Evolutionary conservation across 2,329 filamentous ascomycete genomes (phyloP), one percentile per base, ranked within the genome.

Genomic region (Aureobasidium sp.): DNA sequence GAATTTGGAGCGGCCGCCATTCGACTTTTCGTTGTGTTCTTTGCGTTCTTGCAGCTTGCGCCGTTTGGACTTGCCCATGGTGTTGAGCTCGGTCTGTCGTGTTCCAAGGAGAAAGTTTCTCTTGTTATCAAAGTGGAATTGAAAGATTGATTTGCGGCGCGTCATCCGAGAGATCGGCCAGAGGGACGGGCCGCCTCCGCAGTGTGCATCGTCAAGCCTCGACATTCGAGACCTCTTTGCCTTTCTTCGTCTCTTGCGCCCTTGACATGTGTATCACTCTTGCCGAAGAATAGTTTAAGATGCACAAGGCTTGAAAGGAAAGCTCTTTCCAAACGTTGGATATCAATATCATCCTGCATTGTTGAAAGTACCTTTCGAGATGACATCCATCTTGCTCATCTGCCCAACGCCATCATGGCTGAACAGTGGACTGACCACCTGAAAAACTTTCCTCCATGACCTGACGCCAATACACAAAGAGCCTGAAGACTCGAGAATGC

Each of bases 1-100:
- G 36, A 42, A 41, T 31, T 48, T 58, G 1, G 55, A 27, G 55
- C 31, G 55, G 17, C 41, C 55, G 11, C n/a, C 20, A 22, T 39
- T 58, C 14, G 55, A 47, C 20, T 58, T 58, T 4, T 47, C 29
- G 20, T 47, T 58, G 37, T 48, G 42, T 5, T 48, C 55, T n/a
- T 27, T 48, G 42, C 55, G 55, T 48, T 58, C 55, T 58, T 58
- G 55, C 31, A 39, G 6, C 42, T 58, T 58, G 29, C 55, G 41
- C 2, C 55, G 55, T 3, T 58, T 58, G 17, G 55, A 58, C 39
- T 58, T 58, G 55, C 55, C 55, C 55, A 58, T 57, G 17, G 4
- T 57, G 22, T n/a, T 9, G 3, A 25, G 34, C 27, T 3, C 25
- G 25, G 34, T 20, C n/a, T n/a, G 12, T 52, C 2, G 20, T 27